These are phyloP conservation scores for Trametes coccinea DNA, from an alignment of 768 basidiomycete genomes.

Conservation along the genomic window DNA sequence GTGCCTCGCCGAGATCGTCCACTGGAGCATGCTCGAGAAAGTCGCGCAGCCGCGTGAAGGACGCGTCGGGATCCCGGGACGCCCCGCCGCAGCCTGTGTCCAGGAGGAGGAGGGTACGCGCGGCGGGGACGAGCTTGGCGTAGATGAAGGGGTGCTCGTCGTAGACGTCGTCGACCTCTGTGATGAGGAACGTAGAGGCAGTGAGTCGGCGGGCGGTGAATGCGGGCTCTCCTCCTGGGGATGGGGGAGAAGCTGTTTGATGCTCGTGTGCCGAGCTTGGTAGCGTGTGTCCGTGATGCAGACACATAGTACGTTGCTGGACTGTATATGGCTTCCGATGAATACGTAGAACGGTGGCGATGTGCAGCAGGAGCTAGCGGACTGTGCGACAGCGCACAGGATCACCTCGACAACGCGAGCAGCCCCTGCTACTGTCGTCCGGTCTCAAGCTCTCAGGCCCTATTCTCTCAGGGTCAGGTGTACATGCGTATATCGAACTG, in stretches of 20 bases:
- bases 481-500: too few species aligned
- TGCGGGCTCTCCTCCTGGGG: constrained; percentile 17
- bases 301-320: too few species aligned
- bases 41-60: constrained; percentile 44
- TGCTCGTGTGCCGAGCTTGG: too few species aligned
- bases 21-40: constrained; percentile 51
- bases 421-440: too few species aligned
- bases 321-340: too few species aligned
- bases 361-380: too few species aligned
- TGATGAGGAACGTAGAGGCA: constrained; percentile 43
- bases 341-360: too few species aligned
- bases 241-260: neutral
- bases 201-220: constrained; percentile 40
- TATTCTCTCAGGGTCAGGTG: too few species aligned
- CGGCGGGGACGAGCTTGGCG: constrained; percentile 43
- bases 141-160: constrained; percentile 57
- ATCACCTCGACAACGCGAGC: too few species aligned
- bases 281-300: too few species aligned
- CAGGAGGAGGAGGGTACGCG: constrained; percentile 46
- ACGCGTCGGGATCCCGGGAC: constrained; percentile 41
- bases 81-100: constrained; percentile 59
- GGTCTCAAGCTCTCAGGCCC: too few species aligned
- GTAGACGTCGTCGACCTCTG: constrained; percentile 53
- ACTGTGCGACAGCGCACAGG: neutral
- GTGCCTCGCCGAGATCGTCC: constrained; percentile 41